phyloP scores from a whole-genome alignment of 805 yeast genomes.

The Candida manassasensis region DNA sequence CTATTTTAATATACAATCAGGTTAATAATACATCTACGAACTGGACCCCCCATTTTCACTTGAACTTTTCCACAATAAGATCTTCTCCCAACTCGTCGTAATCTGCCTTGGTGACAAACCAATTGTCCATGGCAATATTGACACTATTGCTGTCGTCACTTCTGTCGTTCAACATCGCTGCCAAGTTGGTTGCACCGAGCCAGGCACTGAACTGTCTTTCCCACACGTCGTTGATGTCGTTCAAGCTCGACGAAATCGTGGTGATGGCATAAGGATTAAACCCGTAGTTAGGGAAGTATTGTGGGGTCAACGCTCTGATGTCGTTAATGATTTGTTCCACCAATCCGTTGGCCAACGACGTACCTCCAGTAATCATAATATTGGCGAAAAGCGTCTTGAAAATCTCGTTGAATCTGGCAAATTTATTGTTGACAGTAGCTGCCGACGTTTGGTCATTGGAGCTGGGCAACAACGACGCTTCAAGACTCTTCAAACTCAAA shows the following conservation, averaged over 20 bases:
- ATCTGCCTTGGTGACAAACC: constrained; percentile 59
- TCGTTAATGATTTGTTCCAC: constrained; percentile 53
- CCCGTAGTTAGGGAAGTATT: constrained; percentile 45
- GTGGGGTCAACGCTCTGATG: constrained; percentile 39
- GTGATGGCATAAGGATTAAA: constrained; percentile 20
- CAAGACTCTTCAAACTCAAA: constrained; percentile 32
- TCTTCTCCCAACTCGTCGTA: constrained; percentile 60
- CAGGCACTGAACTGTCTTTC: constrained; percentile 61
- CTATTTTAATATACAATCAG: background rate
- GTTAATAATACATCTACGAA: background rate
- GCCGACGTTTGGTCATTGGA: constrained; percentile 26
- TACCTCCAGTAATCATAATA: constrained; percentile 59
- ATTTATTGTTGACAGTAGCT: constrained; percentile 17
- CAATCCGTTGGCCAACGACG: constrained; percentile 52
- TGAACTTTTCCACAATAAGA: constrained; percentile 32
- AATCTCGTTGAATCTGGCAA: constrained; percentile 34
- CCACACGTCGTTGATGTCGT: constrained; percentile 31
- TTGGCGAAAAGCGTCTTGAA: constrained; percentile 33
- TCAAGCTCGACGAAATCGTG: constrained; percentile 17
- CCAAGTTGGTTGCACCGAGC: constrained; percentile 71
- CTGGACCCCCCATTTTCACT: constrained; percentile 11
- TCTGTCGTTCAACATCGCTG: constrained; percentile 53
- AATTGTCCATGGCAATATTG: constrained; percentile 39
- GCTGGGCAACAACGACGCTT: constrained; percentile 25
- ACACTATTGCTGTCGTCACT: constrained; percentile 20